Evolutionary conservation across 2,329 filamentous ascomycete species (phyloP), one percentile per base, ranked within the genome.

Genomic region (Beauveria rudraprayagi): DNA sequence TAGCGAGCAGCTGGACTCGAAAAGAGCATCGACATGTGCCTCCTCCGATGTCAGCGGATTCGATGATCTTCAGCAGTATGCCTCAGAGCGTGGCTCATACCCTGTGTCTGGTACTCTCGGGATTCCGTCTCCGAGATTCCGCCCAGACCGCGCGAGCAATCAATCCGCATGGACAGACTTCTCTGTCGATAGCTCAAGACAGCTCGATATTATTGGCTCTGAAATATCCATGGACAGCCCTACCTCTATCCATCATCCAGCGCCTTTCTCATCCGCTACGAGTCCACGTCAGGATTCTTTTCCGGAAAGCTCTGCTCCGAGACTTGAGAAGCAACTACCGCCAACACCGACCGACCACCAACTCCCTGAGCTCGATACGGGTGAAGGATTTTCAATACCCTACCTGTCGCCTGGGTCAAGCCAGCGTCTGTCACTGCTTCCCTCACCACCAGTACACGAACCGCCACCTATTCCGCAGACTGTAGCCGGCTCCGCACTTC

Each of bases 121-220:
- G 56, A 76, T 83, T 16, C 82, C 82, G 14, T 76, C 55, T 69
- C 76, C 65, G 67, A 76, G 55, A 68, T 76, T 56, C 70, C 77
- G 47, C 70, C 73, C 62, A 75, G 69, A 83, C 62, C 76, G 82
- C 43, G 71, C 73, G 22, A 85, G 83, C 64, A 80, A 83, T 54
- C 78, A 80, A 59, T 84, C 83, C 1, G 74, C 77, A n/a, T 86
- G 83, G 83, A 85, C 83, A 28, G 83, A 86, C 66, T 80, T 82
- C 63, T 83, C 83, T 0, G 73, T 85, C 10, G 81, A 82, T 17
- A 84, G 80, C 62, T 76, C 74, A 22, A 79, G 82, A 62, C 51
- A 51, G 17, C 17, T 62, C 52, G 28, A 57, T 62, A 48, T 61
- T 58, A 16, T 59, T 48, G 44, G 58, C n/a, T 53, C 54, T 24